These are phyloP conservation scores for Salix dunnii DNA, from an alignment of 345 rosid species.

Conservation along the genomic window DNA sequence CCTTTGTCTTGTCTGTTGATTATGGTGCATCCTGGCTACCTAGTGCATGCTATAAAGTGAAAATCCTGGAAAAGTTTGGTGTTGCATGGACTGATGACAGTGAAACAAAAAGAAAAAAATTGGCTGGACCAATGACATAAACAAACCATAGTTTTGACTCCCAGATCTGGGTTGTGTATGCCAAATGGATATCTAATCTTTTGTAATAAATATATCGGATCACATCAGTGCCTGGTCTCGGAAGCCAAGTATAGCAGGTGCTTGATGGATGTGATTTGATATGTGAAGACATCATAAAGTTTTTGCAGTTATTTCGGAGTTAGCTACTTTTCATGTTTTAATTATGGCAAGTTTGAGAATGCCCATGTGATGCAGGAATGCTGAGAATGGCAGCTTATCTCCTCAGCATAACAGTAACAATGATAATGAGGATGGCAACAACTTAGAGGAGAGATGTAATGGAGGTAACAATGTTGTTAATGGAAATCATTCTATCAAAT, in stretches of 20 bases:
- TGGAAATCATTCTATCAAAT: constrained; percentile 50
- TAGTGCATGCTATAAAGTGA: neutral
- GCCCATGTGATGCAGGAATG: constrained; percentile 42
- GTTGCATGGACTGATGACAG: neutral
- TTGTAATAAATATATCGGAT: neutral
- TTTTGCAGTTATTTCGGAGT: neutral
- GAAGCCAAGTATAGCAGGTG: constrained; percentile 2
- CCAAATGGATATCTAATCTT: neutral
- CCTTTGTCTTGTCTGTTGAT: neutral
- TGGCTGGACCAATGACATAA: neutral
- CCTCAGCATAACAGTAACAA: constrained; percentile 38
- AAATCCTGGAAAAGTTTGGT: neutral
- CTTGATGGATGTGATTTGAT: constrained; percentile 8
- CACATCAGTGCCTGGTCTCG: neutral
- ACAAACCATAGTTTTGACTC: neutral
- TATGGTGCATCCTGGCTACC: neutral
- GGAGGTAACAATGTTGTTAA: constrained; percentile 40
- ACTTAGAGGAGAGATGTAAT: constrained; percentile 39
- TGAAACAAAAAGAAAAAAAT: neutral
- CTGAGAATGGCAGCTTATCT: constrained; percentile 37
- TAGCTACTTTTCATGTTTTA: constrained; percentile 1
- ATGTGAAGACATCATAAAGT: neutral
- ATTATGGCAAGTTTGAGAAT: constrained; percentile 18
- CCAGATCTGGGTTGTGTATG: neutral
- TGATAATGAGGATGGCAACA: constrained; percentile 43